Conservation (phyloP, 2,329 filamentous ascomycete species). For the Fusarium xyrophilum region DNA sequence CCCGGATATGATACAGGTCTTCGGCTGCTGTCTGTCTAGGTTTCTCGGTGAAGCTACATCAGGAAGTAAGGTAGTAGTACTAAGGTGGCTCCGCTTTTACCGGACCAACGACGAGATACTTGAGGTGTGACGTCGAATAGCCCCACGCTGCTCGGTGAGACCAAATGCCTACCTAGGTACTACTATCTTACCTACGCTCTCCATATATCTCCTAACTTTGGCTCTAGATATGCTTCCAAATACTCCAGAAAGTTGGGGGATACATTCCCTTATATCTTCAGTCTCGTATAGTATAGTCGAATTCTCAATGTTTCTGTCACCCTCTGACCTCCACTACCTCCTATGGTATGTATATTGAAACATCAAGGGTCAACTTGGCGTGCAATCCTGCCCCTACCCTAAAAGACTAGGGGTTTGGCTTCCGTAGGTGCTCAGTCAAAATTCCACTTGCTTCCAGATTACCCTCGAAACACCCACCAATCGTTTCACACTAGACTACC, state of each 20-base stretch:
- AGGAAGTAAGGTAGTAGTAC: not conserved
- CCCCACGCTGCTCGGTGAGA: conserved; percentile 12
- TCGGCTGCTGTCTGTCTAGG: not conserved
- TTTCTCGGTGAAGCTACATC: conserved; percentile 10
- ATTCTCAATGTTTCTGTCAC: not conserved
- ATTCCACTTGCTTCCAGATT: conserved; percentile 31
- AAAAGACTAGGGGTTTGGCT: not conserved
- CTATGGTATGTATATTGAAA: not conserved
- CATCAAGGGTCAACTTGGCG: not conserved
- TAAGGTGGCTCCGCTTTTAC: not conserved
- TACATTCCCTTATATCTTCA: not conserved
- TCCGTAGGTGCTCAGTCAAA: not conserved
- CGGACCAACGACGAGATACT: not conserved
- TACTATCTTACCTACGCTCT: not conserved
- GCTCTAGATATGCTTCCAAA: not conserved
- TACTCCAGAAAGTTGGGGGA: too few relatives aligned
- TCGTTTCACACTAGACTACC: conserved; percentile 27
- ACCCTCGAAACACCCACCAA: conserved; percentile 29
- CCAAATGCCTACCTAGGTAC: not conserved
- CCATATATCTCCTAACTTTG: not conserved
- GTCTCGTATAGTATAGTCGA: not conserved
- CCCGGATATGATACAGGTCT: not conserved
- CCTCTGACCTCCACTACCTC: not conserved
- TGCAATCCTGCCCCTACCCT: too few relatives aligned
- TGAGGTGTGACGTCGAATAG: not conserved